Evolutionary conservation across 768 basidiomycete species (phyloP), one percentile per base, ranked within the genome.

Genomic region (Trametes cubensis): DNA sequence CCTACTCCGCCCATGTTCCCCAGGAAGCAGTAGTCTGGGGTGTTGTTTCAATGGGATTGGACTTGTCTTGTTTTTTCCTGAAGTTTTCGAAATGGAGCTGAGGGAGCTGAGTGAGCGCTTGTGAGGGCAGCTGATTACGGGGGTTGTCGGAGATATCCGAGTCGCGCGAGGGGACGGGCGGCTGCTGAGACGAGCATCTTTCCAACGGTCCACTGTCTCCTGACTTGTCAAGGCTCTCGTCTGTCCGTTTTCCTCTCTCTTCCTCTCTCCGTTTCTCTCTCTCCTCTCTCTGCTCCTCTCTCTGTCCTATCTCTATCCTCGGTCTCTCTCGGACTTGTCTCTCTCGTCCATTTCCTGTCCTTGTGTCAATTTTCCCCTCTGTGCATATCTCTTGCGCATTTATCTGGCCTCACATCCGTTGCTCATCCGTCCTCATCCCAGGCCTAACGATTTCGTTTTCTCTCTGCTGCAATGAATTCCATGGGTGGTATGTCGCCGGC

Each of bases 401-500:
- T 42, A 53, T 58, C 58, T 53, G 23, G 58, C 45, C 30, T 42
- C 40, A 53, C 49, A 46, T 49, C 45, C 45, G 58, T 48, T 28
- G 47, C 63, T 55, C 54, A 66, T 67, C 68, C 60, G 30, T 63
- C 66, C 62, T 52, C 59, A 60, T 65, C 66, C 64, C 61, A 57
- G 66, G 64, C 63, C 68, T 71, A 68, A 69, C 69, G 65, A 64
- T 66, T 67, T 69, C 70, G 61, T 69, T 67, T 68, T 72, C 68
- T 69, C 70, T 73, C 71, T 70, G 67, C 72, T 82, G 83, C 83
- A 83, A 89, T 89, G 87, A 91, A 90, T 80, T 80, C 81, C 77
- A 88, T 92, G 80, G 80, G 81, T 78, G 65, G 66, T 47, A 87
- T 90, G 83, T 79, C 81, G 71, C 72, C 83, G 51, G 88, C 89